Evolutionary conservation across 2,329 filamentous ascomycete species (phyloP), one percentile per base, ranked within the genome.

Genomic region (Westerdykella ornata): DNA sequence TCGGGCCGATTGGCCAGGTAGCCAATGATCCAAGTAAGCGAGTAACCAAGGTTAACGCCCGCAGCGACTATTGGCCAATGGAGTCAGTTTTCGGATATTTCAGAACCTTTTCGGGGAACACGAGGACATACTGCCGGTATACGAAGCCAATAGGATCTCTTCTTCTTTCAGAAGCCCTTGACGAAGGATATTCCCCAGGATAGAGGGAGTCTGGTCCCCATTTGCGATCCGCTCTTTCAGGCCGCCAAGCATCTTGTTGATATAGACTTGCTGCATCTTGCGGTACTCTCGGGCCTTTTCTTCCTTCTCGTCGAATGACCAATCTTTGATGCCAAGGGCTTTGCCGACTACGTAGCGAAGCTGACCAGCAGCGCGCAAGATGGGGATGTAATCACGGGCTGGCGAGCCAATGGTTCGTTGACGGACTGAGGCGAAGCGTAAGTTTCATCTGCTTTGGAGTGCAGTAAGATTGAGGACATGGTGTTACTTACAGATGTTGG

Each of bases 401-500:
- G 46, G 46, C 8, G 46, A 46, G 36, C 46, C 46, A 35, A 48
- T 37, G 4, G 46, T 46, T 17, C 46, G 46, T 26, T 48, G 46
- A 32, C 46, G 46, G 43, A 48, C 46, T 48, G 39, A 11, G 29
- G 34, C 5, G n/a, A n/a, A n/a, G n/a, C n/a, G n/a, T n/a, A n/a
- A n/a, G n/a, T n/a, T n/a, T n/a, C n/a, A n/a, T n/a, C n/a, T n/a
- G n/a, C n/a, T n/a, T n/a, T n/a, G n/a, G n/a, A n/a, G n/a, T 14
- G 4, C 18, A n/a, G 15, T 33, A 8, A 8, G 28, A 16, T 6
- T n/a, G 30, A n/a, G 9, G 36, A n/a, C n/a, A n/a, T n/a, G n/a
- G n/a, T n/a, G n/a, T n/a, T n/a, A 38, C 46, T 48, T 31, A 48
- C 46, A 48, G 29, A 48, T 48, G 26, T 48, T 48, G 13, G 46